Percentiles rank a stretch among this genome's conserved stretches.
Evolutionary conservation across 106 monocot genomes (phyloP).

Genomic region (Phalaenopsis equestris): DNA sequence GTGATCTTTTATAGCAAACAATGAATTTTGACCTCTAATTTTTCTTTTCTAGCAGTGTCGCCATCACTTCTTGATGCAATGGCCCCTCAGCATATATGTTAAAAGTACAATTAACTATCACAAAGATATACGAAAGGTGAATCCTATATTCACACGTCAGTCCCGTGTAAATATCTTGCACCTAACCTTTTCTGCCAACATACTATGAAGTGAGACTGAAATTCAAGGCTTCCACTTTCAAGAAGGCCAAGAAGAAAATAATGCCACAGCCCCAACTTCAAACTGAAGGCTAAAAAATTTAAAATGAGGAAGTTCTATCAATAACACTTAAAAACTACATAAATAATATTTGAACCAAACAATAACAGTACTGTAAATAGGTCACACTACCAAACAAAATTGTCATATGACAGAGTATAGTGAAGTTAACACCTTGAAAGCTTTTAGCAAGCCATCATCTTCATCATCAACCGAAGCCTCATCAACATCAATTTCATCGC

Average conservation of each 20-base stretch:
- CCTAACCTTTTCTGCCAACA: background rate
- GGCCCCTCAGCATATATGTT: background rate
- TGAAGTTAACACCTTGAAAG: constrained; percentile 64
- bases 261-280: background rate
- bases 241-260: background rate
- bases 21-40: too few species aligned
- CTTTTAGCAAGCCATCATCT: constrained; percentile 84
- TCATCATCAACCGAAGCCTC: constrained; percentile 75
- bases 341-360: background rate
- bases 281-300: background rate
- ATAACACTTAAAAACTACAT: background rate
- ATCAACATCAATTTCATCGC: constrained; percentile 77
- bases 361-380: background rate
- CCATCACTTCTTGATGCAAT: too few species aligned
- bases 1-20: too few species aligned
- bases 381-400: background rate
- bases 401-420: background rate
- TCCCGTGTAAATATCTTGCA: background rate
- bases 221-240: background rate
- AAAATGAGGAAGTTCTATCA: background rate
- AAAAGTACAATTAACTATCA: background rate
- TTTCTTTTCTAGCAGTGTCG: too few species aligned
- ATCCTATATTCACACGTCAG: background rate
- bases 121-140: background rate
- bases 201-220: too few species aligned